These are phyloP conservation scores for Endothia cerciana DNA, from an alignment of 2,329 filamentous ascomycete genomes.

Conservation along the genomic window DNA sequence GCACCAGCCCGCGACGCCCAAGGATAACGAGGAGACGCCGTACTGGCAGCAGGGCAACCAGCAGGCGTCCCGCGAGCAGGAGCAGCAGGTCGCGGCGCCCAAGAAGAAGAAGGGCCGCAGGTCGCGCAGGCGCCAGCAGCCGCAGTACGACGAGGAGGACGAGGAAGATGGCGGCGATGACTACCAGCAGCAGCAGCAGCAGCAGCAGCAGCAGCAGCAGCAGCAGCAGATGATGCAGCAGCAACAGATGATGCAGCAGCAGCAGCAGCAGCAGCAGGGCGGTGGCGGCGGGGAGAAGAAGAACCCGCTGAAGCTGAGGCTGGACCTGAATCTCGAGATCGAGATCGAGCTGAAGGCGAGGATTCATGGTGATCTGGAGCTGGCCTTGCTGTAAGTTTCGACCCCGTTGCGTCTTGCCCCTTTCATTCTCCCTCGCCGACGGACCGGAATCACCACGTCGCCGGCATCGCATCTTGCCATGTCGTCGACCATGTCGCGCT, in stretches of 20 bases:
- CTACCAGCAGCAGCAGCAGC: conserved; percentile 31
- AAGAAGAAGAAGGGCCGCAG: conserved; percentile 32
- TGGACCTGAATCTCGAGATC: conserved; percentile 78
- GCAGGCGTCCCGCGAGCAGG: conserved; percentile 32
- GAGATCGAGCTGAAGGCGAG: conserved; percentile 80
- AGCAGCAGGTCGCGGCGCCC: conserved; percentile 33
- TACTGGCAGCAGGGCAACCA: conserved; percentile 35
- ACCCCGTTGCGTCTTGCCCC: conserved; percentile 8
- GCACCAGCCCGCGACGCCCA: conserved; percentile 39
- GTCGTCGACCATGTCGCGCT: not conserved
- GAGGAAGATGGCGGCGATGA: conserved; percentile 32
- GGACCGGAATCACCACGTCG: not conserved
- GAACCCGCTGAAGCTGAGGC: conserved; percentile 69
- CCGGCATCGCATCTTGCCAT: not conserved
- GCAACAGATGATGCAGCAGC: conserved; percentile 37
- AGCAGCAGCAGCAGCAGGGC: conserved; percentile 38
- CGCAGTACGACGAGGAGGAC: conserved; percentile 22
- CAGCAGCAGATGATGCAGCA: conserved; percentile 34
- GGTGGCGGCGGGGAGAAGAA: conserved; percentile 45
- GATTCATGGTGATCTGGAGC: conserved; percentile 76
- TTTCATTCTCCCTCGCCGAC: not conserved
- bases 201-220: conserved; percentile 31
- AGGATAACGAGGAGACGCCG: conserved; percentile 38
- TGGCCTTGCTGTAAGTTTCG: conserved; percentile 67
- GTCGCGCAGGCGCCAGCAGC: conserved; percentile 24